A percentile compares a stretch with the other conserved stretches of the same genome.
These are phyloP conservation scores for Oryza glumipatula DNA, from an alignment of 176 grass and related monocot genomes.

Conservation along the genomic window DNA sequence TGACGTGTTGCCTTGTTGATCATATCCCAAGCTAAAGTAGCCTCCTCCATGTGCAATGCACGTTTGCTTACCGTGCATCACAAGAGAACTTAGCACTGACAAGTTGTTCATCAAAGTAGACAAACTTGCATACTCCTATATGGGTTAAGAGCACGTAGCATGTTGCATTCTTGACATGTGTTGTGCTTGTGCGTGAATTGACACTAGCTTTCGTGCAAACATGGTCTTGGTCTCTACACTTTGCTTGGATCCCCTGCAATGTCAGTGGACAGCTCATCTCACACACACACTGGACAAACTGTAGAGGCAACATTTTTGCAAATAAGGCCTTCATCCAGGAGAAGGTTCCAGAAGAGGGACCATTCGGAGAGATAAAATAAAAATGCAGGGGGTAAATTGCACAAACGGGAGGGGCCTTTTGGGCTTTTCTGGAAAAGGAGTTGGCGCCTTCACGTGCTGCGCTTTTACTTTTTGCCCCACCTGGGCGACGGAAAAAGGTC, in stretches of 20 bases:
- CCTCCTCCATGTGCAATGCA: neutral
- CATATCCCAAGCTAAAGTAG: neutral
- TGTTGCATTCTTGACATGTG: neutral
- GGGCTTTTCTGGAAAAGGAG: conserved; percentile 11
- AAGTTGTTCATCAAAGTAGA: neutral
- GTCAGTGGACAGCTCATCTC: conserved; percentile 49
- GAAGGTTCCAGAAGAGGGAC: neutral
- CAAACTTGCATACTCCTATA: too few relatives aligned
- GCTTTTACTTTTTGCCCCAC: conserved; percentile 37
- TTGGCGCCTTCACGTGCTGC: conserved; percentile 45
- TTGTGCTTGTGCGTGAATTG: neutral
- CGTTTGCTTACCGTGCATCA: neutral
- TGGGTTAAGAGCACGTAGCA: too few relatives aligned
- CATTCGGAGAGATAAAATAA: neutral
- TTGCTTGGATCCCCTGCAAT: conserved; percentile 70
- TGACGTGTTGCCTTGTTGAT: neutral
- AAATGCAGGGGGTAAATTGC: accelerated
- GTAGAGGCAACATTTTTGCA: neutral
- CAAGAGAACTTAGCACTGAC: neutral
- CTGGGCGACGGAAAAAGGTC: conserved; percentile 1
- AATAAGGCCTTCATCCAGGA: neutral
- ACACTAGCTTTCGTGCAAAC: conserved; percentile 18
- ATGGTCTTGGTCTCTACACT: neutral
- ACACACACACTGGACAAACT: neutral
- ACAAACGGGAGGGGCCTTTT: neutral